Evolutionary conservation across 495 filamentous ascomycete genomes (phyloP).

Genomic region (Penicillium cinerascens): DNA sequence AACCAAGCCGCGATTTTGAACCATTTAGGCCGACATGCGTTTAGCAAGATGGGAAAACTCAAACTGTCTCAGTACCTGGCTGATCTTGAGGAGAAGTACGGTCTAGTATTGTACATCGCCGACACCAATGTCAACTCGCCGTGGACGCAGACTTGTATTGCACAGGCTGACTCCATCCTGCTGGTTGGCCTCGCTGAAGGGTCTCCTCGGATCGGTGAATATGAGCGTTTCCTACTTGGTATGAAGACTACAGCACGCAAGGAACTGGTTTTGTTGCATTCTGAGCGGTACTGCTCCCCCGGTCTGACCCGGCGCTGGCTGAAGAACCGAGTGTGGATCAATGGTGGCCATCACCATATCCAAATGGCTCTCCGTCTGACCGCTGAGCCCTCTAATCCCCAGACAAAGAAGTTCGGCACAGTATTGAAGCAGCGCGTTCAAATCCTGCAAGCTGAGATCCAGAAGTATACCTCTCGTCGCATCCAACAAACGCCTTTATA

Average conservation of each 20-base stretch:
- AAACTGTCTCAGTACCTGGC: slow-evolving; percentile 95
- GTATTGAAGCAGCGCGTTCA: slow-evolving; percentile 91
- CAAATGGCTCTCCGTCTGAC: slow-evolving; percentile 90
- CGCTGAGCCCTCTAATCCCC: slow-evolving; percentile 71
- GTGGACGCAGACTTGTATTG: slow-evolving; percentile 97
- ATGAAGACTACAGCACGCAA: slow-evolving; percentile 97
- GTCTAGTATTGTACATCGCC: slow-evolving; percentile 93
- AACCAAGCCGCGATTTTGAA: slow-evolving; percentile 93
- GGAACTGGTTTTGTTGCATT: slow-evolving; percentile 88
- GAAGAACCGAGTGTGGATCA: slow-evolving; percentile 93
- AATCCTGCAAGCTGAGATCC: slow-evolving; percentile 91
- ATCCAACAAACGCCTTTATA: slow-evolving; percentile 86
- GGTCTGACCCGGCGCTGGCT: slow-evolving; percentile 87
- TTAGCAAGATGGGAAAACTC: slow-evolving; percentile 94
- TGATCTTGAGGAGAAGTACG: slow-evolving; percentile 95
- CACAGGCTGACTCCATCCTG: slow-evolving; percentile 92
- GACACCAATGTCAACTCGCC: slow-evolving; percentile 94
- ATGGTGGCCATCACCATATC: slow-evolving; percentile 96
- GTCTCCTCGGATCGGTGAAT: slow-evolving; percentile 87
- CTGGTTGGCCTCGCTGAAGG: slow-evolving; percentile 89
- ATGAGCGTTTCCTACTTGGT: slow-evolving; percentile 89
- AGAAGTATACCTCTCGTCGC: slow-evolving; percentile 89
- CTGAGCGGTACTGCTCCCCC: slow-evolving; percentile 81
- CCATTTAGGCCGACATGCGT: slow-evolving; percentile 91
- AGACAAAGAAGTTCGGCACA: slow-evolving; percentile 73